Evolutionary conservation across 129 eudicot genomes (phyloP).

Genomic region (Mikania micrantha): DNA sequence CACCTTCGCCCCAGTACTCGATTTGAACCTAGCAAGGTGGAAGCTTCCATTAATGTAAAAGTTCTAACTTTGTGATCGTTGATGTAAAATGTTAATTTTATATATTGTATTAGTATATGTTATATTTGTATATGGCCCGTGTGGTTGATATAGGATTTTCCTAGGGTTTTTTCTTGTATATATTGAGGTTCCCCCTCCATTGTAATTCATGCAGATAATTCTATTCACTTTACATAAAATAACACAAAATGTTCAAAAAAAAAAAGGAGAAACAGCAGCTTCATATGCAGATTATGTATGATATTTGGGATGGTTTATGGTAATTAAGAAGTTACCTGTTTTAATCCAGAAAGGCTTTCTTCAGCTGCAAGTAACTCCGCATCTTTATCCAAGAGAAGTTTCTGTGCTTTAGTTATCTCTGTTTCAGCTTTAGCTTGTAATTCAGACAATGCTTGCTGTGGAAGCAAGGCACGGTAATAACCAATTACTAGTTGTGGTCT

Average conservation of each 20-base stretch:
- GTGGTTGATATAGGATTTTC: too few species aligned
- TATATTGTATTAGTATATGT: too few species aligned
- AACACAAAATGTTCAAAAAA: background rate
- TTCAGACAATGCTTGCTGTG: conserved; percentile 57
- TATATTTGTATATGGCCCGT: too few species aligned
- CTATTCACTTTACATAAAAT: background rate
- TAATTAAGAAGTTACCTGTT: conserved; percentile 44
- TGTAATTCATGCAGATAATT: too few species aligned
- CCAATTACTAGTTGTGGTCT: background rate
- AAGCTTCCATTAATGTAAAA: conserved; percentile 17
- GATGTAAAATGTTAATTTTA: background rate
- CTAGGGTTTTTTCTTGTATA: too few species aligned
- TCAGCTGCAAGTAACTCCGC: conserved; percentile 73
- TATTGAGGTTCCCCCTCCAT: too few species aligned
- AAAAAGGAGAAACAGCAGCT: conserved; percentile 1
- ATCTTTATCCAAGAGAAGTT: conserved; percentile 68
- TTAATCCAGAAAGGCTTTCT: conserved; percentile 70
- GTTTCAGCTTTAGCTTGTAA: conserved; percentile 79
- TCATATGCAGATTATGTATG: background rate
- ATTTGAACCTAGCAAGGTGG: conserved; percentile 58
- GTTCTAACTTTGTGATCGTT: background rate
- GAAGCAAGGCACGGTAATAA: conserved; percentile 4
- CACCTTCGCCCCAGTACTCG: conserved; percentile 63
- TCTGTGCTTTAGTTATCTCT: conserved; percentile 65
- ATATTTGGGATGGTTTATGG: background rate